These are phyloP conservation scores for Candida pseudoviswanathii DNA, from an alignment of 1,139 yeast genomes.

Conservation along the genomic window DNA sequence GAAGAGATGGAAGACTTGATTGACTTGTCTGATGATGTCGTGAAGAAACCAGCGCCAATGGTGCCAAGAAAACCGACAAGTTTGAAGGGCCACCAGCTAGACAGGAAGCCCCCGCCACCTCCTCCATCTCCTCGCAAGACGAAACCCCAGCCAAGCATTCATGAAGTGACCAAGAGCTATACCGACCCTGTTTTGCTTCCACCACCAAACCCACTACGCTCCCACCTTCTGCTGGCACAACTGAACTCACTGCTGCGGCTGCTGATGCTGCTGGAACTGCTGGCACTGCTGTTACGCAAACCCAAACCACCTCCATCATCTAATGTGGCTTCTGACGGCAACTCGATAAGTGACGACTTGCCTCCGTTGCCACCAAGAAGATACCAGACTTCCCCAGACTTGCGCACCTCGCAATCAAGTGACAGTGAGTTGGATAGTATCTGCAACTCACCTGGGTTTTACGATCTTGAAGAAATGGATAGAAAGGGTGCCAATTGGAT, in stretches of 20 bases:
- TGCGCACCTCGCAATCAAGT: not conserved
- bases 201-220: not conserved
- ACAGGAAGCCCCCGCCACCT: conserved; percentile 27
- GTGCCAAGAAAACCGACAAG: conserved; percentile 41
- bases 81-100: conserved; percentile 29
- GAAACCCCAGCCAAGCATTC: not conserved
- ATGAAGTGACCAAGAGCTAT: not conserved
- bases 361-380: conserved; percentile 17
- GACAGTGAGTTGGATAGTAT: conserved; percentile 14
- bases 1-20: conserved; percentile 32
- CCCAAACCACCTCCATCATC: conserved; percentile 19
- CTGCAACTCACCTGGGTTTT: conserved; percentile 15
- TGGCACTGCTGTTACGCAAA: not conserved
- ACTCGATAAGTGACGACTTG: conserved; percentile 13
- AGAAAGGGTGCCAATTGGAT: conserved; percentile 53
- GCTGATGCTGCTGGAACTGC: conserved; percentile 1
- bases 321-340: conserved; percentile 18
- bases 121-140: conserved; percentile 1
- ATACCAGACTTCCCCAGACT: conserved; percentile 2
- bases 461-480: conserved; percentile 44
- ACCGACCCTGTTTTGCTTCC: conserved; percentile 9
- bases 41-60: conserved; percentile 29
- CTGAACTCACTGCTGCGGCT: not conserved
- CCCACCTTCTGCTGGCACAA: not conserved
- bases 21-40: conserved; percentile 32